Evolutionary conservation across 2,329 filamentous ascomycete genomes (phyloP), one percentile per base, ranked within the genome.

Genomic region (Bertia moriformis): DNA sequence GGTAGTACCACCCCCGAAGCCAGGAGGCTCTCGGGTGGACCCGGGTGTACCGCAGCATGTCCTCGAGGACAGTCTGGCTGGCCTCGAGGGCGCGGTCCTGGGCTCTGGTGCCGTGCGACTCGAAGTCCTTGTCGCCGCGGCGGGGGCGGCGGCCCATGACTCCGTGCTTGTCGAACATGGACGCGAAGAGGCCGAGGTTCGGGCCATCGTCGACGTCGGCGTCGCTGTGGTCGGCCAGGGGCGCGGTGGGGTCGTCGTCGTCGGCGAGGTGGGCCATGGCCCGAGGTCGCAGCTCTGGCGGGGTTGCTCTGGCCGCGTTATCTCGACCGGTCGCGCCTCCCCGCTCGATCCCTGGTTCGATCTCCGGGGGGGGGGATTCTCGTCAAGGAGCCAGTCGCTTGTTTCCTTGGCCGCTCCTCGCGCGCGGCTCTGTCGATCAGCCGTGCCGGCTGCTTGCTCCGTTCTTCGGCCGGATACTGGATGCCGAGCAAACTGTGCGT

Each of bases 111-210:
- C 84, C 83, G 59, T 96, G 87, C 19, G 83, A 79, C 61, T 96
- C 91, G 56, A 95, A 98, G 62, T 98, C 91, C 59, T 98, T 98
- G 56, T 93, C 87, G 43, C 91, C 91, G 45, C 87, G 85, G 47
- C 89, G 87, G 24, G 93, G 86, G 10, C 88, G 71, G 48, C 76
- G 74, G 38, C 66, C 58, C 5, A 68, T 69, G 33, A 67, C 58
- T 37, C 63, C 60, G 39, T 63, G 60, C 51, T 71, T 71, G 43
- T 62, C 55, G 44, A 69, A 66, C 44, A 71, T 58, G 19, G 68
- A 61, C 3, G 63, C 62, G 45, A 78, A 78, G 44, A 88, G 79
- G 46, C 83, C 79, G 57, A 89, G 95, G 60, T 96, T 89, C 51
- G 88, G 86, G 2, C 79, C 73, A 55, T 88, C 83, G 49, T 94